A percentile compares a stretch with the other conserved stretches of the same genome.
These are phyloP conservation scores for Colletotrichum sublineola DNA, from an alignment of 2,329 filamentous ascomycete genomes.

Conservation along the genomic window DNA sequence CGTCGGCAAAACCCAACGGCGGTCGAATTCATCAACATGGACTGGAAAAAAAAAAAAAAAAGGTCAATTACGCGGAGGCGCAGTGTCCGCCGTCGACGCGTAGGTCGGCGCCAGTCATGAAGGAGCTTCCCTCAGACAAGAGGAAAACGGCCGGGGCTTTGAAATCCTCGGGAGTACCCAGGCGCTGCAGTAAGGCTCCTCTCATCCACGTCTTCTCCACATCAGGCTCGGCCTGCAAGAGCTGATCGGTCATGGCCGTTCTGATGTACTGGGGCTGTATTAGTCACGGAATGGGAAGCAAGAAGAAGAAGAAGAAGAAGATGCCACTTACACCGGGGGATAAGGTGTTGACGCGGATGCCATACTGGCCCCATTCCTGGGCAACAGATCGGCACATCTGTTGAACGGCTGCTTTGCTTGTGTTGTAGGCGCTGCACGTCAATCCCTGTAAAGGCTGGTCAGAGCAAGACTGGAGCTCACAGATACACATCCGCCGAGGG, in stretches of 20 bases:
- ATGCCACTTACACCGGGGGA: slow-evolving; percentile 66
- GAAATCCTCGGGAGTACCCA: slow-evolving; percentile 70
- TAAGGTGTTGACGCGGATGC: slow-evolving; percentile 75
- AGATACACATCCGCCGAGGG: background rate
- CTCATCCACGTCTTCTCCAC: slow-evolving; percentile 66
- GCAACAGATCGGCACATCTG: slow-evolving; percentile 72
- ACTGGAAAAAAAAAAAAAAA: background rate
- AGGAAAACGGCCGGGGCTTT: slow-evolving; percentile 69
- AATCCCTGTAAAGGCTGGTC: slow-evolving; percentile 60
- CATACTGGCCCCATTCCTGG: slow-evolving; percentile 72
- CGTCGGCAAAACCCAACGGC: background rate
- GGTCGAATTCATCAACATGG: background rate
- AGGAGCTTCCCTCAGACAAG: slow-evolving; percentile 67
- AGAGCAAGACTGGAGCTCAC: background rate
- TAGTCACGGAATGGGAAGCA: background rate
- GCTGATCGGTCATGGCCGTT: slow-evolving; percentile 62
- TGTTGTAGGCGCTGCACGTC: slow-evolving; percentile 73
- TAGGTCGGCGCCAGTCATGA: slow-evolving; percentile 70
- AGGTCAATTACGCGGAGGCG: slow-evolving; percentile 49
- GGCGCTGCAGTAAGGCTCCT: slow-evolving; percentile 64
- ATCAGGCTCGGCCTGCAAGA: slow-evolving; percentile 60
- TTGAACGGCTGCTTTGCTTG: slow-evolving; percentile 72
- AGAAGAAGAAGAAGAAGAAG: background rate
- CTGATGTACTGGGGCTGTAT: slow-evolving; percentile 55
- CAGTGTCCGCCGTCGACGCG: slow-evolving; percentile 70